These are phyloP conservation scores for Fistulinella cinereoalba DNA, from an alignment of 1,284 basidiomycete genomes.

Conservation along the genomic window DNA sequence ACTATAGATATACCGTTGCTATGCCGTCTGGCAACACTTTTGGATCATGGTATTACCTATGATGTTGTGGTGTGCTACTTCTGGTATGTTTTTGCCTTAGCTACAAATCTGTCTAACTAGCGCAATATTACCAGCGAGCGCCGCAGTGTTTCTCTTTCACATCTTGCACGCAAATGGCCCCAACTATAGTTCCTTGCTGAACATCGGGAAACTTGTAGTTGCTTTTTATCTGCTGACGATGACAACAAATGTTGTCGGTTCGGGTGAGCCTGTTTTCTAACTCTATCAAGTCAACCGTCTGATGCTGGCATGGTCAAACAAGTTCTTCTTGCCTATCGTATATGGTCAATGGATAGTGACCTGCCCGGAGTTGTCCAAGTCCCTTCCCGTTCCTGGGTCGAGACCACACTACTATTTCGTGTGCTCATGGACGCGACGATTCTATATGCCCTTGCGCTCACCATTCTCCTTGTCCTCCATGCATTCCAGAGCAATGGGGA, in stretches of 20 bases:
- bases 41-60: slow-evolving; percentile 11
- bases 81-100: slow-evolving; percentile 8
- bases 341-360: slow-evolving; percentile 14
- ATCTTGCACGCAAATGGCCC: slow-evolving; percentile 1
- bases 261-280: slow-evolving; percentile 7
- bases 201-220: slow-evolving; percentile 26
- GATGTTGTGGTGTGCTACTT: slow-evolving; percentile 19
- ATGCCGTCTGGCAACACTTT: slow-evolving; percentile 19
- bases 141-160: slow-evolving; percentile 10
- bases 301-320: neutral
- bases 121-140: slow-evolving; percentile 9
- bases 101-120: neutral
- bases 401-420: slow-evolving; percentile 15
- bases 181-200: slow-evolving; percentile 19
- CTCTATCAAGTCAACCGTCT: neutral
- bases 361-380: slow-evolving; percentile 9
- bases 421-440: slow-evolving; percentile 18
- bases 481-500: slow-evolving; percentile 8
- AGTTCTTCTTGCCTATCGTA: slow-evolving; percentile 24
- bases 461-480: slow-evolving; percentile 16
- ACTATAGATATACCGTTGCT: slow-evolving; percentile 25
- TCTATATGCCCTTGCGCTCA: slow-evolving; percentile 18
- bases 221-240: slow-evolving; percentile 20
- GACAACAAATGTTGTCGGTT: slow-evolving; percentile 20
- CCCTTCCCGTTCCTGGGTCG: slow-evolving; percentile 8